These are phyloP conservation scores for Exophiala sp. DNA, from an alignment of 2,329 filamentous ascomycete genomes.

Conservation along the genomic window DNA sequence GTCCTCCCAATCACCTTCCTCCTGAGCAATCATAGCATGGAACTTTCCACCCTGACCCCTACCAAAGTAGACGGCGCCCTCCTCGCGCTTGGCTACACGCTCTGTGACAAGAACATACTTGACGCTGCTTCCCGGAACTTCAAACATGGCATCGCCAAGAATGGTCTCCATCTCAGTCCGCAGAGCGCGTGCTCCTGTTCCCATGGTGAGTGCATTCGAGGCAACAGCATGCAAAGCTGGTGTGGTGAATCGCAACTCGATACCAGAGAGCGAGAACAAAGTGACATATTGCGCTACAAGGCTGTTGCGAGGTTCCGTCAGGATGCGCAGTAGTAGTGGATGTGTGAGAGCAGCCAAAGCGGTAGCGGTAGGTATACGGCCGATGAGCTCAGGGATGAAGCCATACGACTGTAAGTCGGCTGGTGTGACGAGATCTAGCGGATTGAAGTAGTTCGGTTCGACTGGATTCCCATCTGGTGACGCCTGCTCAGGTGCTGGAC, in stretches of 20 bases:
- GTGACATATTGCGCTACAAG: conserved; percentile 84
- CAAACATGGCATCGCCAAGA: conserved; percentile 75
- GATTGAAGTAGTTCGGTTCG: conserved; percentile 51
- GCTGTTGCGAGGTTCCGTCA: conserved; percentile 88
- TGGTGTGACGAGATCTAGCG: conserved; percentile 70
- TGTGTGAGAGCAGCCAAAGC: conserved; percentile 73
- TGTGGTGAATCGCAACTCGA: conserved; percentile 77
- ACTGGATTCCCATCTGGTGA: conserved; percentile 16
- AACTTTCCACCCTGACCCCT: conserved; percentile 51
- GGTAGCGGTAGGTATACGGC: conserved; percentile 87
- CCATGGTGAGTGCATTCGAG: conserved; percentile 62
- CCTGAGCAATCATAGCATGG: conserved; percentile 48
- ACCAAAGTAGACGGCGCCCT: conserved; percentile 52
- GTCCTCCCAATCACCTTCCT: conserved; percentile 51
- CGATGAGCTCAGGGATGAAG: conserved; percentile 92
- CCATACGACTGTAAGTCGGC: conserved; percentile 78
- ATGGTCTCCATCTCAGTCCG: conserved; percentile 79
- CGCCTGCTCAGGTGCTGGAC: conserved; percentile 31
- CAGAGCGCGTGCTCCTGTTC: conserved; percentile 75
- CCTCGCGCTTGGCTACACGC: conserved; percentile 60
- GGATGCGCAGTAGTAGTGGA: conserved; percentile 71
- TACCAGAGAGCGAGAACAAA: conserved; percentile 74
- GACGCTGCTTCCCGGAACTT: conserved; percentile 63
- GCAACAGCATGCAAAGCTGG: conserved; percentile 79
- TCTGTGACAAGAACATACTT: conserved; percentile 73